Evolutionary conservation across 2,329 filamentous ascomycete species (phyloP).

Genomic region (Thielaviopsis ethacetica): DNA sequence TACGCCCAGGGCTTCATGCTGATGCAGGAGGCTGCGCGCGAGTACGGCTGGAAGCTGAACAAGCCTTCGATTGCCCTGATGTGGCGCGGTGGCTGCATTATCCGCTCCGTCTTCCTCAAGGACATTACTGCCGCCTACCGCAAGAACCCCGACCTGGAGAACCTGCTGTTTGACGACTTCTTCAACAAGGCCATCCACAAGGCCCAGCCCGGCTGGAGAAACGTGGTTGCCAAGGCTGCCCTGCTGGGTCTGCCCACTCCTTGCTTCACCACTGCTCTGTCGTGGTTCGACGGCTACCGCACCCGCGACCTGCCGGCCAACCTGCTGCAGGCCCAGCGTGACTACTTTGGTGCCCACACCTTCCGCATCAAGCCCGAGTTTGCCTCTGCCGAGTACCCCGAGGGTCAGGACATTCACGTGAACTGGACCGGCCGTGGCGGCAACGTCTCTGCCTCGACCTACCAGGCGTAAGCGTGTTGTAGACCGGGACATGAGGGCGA

Average conservation of each 20-base stretch:
- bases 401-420: conserved; percentile 84
- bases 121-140: conserved; percentile 98
- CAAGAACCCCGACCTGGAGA: conserved; percentile 84
- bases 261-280: conserved; percentile 89
- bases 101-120: conserved; percentile 99
- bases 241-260: conserved; percentile 91
- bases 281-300: conserved; percentile 98
- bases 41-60: conserved; percentile 98
- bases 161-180: conserved; percentile 97
- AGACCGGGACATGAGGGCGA: not conserved
- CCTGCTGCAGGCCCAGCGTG: conserved; percentile 94
- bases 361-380: conserved; percentile 74
- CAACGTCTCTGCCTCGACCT: conserved; percentile 92
- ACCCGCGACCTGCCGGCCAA: conserved; percentile 95
- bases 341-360: conserved; percentile 96
- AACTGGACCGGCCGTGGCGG: conserved; percentile 99
- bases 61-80: conserved; percentile 99
- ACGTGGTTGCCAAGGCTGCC: conserved; percentile 79
- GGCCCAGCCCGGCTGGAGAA: conserved; percentile 83
- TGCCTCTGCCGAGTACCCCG: conserved; percentile 64
- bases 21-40: conserved; percentile 93
- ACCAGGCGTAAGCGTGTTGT: conserved; percentile 61
- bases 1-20: conserved; percentile 99
- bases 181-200: conserved; percentile 99
- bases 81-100: conserved; percentile 99